Evolutionary conservation across 805 yeast genomes (phyloP).

Genomic region (Cyberlindnera japonica): DNA sequence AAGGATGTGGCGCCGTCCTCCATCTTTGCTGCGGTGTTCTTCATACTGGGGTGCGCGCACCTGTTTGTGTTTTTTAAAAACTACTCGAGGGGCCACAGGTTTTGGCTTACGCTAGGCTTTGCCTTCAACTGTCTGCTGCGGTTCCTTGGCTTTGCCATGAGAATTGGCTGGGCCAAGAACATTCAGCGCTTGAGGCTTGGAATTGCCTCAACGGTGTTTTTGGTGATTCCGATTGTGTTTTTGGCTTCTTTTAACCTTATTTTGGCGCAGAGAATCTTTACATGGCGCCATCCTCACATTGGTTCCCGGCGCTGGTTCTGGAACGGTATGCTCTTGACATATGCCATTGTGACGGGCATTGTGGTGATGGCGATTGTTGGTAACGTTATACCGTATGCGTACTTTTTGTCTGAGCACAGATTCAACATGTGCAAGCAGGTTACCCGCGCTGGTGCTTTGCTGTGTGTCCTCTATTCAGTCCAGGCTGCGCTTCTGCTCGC

Average conservation of each 20-base stretch:
- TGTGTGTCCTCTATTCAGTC: constrained; percentile 48
- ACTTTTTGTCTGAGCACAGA: constrained; percentile 43
- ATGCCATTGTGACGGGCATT: constrained; percentile 51
- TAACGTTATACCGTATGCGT: constrained; percentile 55
- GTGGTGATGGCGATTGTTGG: constrained; percentile 68
- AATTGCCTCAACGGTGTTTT: constrained; percentile 52
- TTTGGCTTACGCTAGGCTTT: constrained; percentile 52
- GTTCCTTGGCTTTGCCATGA: constrained; percentile 53
- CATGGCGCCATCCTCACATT: constrained; percentile 73
- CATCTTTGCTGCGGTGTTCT: constrained; percentile 51
- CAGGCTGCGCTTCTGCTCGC: constrained; percentile 47
- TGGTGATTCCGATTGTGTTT: constrained; percentile 55
- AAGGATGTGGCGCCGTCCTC: constrained; percentile 59
- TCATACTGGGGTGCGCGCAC: constrained; percentile 46
- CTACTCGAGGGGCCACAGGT: constrained; percentile 53
- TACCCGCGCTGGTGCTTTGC: constrained; percentile 46
- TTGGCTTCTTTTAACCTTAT: constrained; percentile 58
- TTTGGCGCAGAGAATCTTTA: constrained; percentile 67
- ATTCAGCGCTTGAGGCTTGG: constrained; percentile 45
- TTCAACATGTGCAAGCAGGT: constrained; percentile 52
- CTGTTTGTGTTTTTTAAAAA: constrained; percentile 45
- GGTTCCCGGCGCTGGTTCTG: constrained; percentile 54
- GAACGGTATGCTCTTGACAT: constrained; percentile 45
- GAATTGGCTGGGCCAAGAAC: constrained; percentile 59
- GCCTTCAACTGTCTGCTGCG: constrained; percentile 50